Evolutionary conservation across 1,284 basidiomycete genomes (phyloP), one percentile per base, ranked within the genome.

Genomic region (Tranzscheliella williamsii): DNA sequence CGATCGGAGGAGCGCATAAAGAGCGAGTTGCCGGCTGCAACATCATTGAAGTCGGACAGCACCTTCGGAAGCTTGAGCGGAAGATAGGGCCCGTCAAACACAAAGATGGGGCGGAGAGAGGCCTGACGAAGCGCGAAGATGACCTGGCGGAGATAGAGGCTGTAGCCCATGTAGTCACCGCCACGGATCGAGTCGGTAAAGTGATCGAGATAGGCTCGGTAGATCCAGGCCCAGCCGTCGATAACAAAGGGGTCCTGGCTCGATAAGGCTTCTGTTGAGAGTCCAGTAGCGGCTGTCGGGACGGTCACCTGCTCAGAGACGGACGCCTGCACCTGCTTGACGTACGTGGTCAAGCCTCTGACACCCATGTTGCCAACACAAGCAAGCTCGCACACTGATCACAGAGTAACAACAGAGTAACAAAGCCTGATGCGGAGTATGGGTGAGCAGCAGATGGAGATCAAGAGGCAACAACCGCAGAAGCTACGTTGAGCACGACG

Each of bases 181-280:
- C 66, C 57, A 6, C 57, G 48, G 5, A 67, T 17, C 8, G 45
- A 38, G n/a, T 71, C 69, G 22, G 51, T 40, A 29, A 70, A 69
- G 37, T 51, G 47, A 16, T 53, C 41, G 26, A 65, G 41, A 37
- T 61, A 73, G 30, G 48, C 39, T 12, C 57, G 39, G 23, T 48
- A 73, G 49, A 73, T 58, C 57, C 61, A 73, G 24, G 69, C 69
- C 56, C 56, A 67, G 8, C 56, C 68, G 37, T 73, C 70, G 33
- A 73, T 50, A 40, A 71, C 48, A 11, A 71, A 52, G 3, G 55
- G 51, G 0, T 41, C 40, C 6, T 29, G 21, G 11, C 24, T 26
- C 8, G 38, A 18, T 7, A 31, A 5, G 2, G 56, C 36, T 6
- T 43, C 29, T 42, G 22, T 38, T 3, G 43, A 16, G 15, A 42